A percentile compares a stretch with the other conserved stretches of the same genome.
These are phyloP conservation scores for Ustilago bromivora DNA, from an alignment of 1,284 basidiomycete species.

Conservation along the genomic window DNA sequence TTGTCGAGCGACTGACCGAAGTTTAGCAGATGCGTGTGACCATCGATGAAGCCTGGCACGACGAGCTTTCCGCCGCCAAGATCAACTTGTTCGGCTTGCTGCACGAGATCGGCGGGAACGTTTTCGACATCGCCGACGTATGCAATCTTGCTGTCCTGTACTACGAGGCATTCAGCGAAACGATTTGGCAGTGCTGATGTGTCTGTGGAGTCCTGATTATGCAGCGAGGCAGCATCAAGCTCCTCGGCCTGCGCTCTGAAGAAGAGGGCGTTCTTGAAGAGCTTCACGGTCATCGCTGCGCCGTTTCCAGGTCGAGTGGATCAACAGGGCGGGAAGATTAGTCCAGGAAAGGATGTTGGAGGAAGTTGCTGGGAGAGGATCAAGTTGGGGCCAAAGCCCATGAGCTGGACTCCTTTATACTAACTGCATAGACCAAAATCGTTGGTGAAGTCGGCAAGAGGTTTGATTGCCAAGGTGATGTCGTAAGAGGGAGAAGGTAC, in stretches of 20 bases:
- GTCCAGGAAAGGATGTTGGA: background rate
- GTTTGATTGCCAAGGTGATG: background rate
- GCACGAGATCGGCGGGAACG: conserved; percentile 11
- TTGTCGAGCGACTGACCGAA: conserved; percentile 52
- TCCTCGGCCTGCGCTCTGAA: conserved; percentile 44
- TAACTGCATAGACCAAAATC: background rate
- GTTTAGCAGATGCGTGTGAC: conserved; percentile 47
- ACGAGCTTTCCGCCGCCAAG: conserved; percentile 38
- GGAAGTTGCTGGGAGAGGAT: background rate
- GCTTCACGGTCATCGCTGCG: conserved; percentile 22
- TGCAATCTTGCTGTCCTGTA: conserved; percentile 30
- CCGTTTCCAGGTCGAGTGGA: background rate
- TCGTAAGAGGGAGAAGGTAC: background rate
- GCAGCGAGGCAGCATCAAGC: conserved; percentile 26
- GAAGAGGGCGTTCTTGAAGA: conserved; percentile 47
- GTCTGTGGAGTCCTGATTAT: conserved; percentile 38
- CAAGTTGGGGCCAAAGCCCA: background rate
- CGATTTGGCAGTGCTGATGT: conserved; percentile 16
- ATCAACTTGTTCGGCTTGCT: conserved; percentile 23
- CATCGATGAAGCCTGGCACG: conserved; percentile 53
- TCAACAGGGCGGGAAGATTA: background rate
- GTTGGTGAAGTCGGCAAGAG: background rate
- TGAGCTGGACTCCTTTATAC: background rate
- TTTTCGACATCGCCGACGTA: conserved; percentile 30
- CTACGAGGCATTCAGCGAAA: conserved; percentile 41